Conservation (phyloP, 1,284 basidiomycete species). For the Stygiomarasmius scandens region DNA sequence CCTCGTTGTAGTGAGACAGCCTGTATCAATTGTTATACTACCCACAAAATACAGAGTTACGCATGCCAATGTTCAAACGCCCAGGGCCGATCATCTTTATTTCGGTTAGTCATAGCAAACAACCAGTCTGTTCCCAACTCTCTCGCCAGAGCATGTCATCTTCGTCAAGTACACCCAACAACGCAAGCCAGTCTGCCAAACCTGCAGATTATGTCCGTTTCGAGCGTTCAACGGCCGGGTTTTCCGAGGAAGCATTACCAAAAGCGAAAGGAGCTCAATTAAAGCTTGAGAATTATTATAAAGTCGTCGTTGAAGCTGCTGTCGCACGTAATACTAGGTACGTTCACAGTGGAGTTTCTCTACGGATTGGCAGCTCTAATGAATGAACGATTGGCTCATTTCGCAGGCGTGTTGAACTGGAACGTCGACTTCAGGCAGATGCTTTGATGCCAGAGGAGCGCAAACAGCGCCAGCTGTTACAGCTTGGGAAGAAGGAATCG, state of each 20-base stretch:
- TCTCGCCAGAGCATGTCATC: neutral
- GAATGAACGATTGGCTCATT: constrained; percentile 1
- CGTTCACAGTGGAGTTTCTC: constrained; percentile 19
- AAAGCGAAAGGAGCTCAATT: constrained; percentile 88
- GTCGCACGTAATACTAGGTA: constrained; percentile 87
- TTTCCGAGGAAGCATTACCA: constrained; percentile 76
- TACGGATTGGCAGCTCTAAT: no score
- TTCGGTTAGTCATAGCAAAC: neutral
- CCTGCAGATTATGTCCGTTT: constrained; percentile 81
- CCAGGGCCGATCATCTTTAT: neutral
- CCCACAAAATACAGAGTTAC: no score
- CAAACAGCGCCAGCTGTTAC: constrained; percentile 78
- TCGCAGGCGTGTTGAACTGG: constrained; percentile 80
- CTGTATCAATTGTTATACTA: no score
- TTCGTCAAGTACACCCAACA: neutral
- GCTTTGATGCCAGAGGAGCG: constrained; percentile 71
- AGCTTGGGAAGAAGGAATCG: constrained; percentile 84
- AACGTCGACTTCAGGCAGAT: constrained; percentile 74
- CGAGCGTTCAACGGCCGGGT: constrained; percentile 69
- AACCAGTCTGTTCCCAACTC: constrained; percentile 11
- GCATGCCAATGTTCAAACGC: no score
- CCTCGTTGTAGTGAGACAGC: no score
- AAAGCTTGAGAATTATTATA: constrained; percentile 91
- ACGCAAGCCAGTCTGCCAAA: constrained; percentile 22
- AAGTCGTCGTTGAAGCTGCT: constrained; percentile 88